Percentiles rank a stretch among this genome's conserved stretches.
Conservation (phyloP, 2,329 filamentous ascomycete species). For the Zymoseptoria brevis region DNA sequence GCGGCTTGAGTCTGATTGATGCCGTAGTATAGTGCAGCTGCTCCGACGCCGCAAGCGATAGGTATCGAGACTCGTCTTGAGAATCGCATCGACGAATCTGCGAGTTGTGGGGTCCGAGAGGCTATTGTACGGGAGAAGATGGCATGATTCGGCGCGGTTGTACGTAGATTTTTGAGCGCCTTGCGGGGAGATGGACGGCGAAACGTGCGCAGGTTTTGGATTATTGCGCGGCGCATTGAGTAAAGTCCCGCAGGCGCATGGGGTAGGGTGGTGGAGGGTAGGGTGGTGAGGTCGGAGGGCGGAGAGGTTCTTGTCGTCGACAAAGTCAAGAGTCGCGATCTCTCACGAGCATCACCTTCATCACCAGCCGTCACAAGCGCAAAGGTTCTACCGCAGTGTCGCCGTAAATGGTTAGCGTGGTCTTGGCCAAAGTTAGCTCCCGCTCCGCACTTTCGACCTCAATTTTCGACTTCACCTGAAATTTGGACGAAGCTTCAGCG, state of each 20-base stretch:
- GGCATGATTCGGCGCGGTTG: conserved; percentile 34
- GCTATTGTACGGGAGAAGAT: conserved; percentile 39
- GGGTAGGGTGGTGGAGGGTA: conserved; percentile 4
- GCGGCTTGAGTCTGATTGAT: conserved; percentile 39
- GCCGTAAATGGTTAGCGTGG: background rate
- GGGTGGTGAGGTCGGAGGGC: background rate
- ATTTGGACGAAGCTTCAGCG: background rate
- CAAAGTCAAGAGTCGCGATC: background rate
- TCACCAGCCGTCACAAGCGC: background rate
- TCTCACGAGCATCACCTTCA: background rate
- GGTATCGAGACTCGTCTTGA: conserved; percentile 57
- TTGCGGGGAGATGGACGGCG: conserved; percentile 57
- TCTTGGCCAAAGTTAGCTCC: background rate
- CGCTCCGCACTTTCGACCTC: background rate
- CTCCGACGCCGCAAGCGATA: conserved; percentile 59
- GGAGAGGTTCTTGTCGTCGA: background rate
- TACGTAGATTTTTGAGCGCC: conserved; percentile 44
- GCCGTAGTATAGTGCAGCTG: conserved; percentile 67
- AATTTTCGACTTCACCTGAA: background rate
- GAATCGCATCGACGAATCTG: conserved; percentile 67
- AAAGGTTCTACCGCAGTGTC: background rate
- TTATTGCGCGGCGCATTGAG: conserved; percentile 66
- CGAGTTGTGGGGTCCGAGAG: conserved; percentile 35
- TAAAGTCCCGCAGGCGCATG: conserved; percentile 1
- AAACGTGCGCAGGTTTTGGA: conserved; percentile 60